phyloP scores from a whole-genome alignment of 176 grass and related monocot genomes.

The Coix lacrymajobi region DNA sequence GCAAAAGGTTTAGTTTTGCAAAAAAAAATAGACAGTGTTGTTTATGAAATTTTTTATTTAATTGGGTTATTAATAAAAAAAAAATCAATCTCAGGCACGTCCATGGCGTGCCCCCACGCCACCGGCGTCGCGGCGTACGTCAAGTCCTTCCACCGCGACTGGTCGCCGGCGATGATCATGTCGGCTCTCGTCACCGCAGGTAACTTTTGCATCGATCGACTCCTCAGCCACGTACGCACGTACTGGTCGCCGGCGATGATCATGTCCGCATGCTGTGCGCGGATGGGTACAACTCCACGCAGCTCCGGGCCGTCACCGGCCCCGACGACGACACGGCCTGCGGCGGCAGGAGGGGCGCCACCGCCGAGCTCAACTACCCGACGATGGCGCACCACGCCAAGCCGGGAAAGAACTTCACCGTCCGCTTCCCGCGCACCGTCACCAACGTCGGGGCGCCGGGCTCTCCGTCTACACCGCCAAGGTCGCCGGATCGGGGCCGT shows the following conservation, averaged over 20 bases:
- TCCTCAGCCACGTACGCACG: background rate
- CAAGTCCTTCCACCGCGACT: conserved; percentile 49
- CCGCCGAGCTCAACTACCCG: conserved; percentile 44
- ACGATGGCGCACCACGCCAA: conserved; percentile 25
- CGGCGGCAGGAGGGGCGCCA: background rate
- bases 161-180: conserved; percentile 57
- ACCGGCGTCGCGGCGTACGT: conserved; percentile 28
- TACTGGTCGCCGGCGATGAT: background rate
- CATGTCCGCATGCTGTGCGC: conserved; percentile 42
- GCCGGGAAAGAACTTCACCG: background rate
- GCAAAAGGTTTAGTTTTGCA: too few species aligned
- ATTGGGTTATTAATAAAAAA: too few species aligned
- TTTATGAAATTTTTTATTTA: too few species aligned
- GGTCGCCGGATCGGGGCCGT: background rate
- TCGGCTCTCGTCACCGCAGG: conserved; percentile 53
- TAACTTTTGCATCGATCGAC: background rate
- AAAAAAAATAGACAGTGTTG: too few species aligned
- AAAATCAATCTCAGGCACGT: conserved; percentile 40
- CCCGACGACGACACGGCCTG: background rate
- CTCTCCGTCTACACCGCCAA: conserved; percentile 8
- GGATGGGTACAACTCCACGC: conserved; percentile 34
- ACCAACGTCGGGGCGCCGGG: conserved; percentile 36
- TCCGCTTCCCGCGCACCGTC: conserved; percentile 29
- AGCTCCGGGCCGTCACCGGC: conserved; percentile 21
- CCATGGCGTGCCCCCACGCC: conserved; percentile 46